These are phyloP conservation scores for Clohesyomyces aquaticus DNA, from an alignment of 495 filamentous ascomycete genomes.

Conservation along the genomic window DNA sequence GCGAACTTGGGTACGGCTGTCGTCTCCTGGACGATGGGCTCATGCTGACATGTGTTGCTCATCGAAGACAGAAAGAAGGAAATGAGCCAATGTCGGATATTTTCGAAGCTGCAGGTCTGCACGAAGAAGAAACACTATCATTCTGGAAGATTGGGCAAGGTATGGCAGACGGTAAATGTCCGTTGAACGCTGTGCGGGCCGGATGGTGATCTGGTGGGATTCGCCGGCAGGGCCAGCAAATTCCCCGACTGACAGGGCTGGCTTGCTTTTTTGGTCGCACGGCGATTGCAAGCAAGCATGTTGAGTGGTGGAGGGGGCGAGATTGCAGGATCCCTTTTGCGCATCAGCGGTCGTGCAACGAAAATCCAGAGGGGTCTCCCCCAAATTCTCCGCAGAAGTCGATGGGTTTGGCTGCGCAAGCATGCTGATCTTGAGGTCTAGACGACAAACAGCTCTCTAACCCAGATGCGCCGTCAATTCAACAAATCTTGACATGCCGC, in stretches of 20 bases:
- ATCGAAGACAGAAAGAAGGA: background rate
- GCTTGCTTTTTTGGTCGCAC: background rate
- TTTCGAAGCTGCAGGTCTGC: background rate
- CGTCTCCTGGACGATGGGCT: background rate
- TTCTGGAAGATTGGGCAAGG: too few relatives aligned
- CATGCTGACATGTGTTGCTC: background rate
- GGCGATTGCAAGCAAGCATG: too few relatives aligned
- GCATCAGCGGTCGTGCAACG: too few relatives aligned
- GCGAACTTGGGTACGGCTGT: background rate
- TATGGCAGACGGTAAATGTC: too few relatives aligned
- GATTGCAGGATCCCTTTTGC: background rate
- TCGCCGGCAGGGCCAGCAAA: constrained; percentile 20
- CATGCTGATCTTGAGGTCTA: too few relatives aligned
- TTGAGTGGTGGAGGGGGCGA: background rate
- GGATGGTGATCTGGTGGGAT: background rate
- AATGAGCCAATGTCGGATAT: constrained; percentile 14
- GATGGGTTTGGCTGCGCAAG: too few relatives aligned
- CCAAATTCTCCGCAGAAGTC: too few relatives aligned
- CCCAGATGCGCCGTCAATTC: too few relatives aligned
- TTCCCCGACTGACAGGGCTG: constrained; percentile 11
- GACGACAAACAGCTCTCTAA: too few relatives aligned
- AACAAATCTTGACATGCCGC: background rate
- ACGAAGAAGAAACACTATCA: background rate
- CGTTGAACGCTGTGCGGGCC: background rate
- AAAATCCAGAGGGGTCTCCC: too few relatives aligned